Percentiles rank a stretch among this genome's conserved stretches.
Evolutionary conservation across 1,284 basidiomycete species (phyloP).

Genomic region (Naganishia liquefaciens): DNA sequence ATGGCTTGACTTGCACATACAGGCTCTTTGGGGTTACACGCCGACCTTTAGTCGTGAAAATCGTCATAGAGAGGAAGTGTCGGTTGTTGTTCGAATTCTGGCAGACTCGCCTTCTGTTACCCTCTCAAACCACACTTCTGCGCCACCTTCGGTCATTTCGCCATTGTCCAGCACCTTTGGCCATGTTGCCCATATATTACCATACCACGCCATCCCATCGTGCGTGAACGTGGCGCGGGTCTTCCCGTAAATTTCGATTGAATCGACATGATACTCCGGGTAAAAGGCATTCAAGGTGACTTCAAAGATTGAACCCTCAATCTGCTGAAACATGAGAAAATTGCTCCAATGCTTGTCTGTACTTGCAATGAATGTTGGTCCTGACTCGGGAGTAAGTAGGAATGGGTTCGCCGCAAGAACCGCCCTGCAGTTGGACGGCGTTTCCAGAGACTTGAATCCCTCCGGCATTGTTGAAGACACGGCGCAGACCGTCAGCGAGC

Average conservation of each 20-base stretch:
- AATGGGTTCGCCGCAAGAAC: background rate
- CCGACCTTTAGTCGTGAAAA: no score
- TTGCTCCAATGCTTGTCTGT: constrained; percentile 32
- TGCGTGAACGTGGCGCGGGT: constrained; percentile 20
- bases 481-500: constrained; percentile 25
- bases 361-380: constrained; percentile 26
- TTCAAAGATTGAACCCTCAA: constrained; percentile 35
- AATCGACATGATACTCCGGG: background rate
- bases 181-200: constrained; percentile 38
- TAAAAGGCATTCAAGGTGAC: background rate
- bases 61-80: no score
- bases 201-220: constrained; percentile 35
- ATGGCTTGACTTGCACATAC: no score
- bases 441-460: background rate
- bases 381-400: background rate
- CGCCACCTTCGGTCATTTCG: constrained; percentile 27
- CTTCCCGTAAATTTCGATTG: background rate
- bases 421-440: background rate
- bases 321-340: constrained; percentile 39
- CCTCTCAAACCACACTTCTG: constrained; percentile 40
- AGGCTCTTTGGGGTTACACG: no score
- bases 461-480: background rate
- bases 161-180: constrained; percentile 23
- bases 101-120: background rate
- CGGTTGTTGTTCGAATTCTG: no score